Conservation (phyloP, 441 rosid species). For the Dalechampia spathulata region DNA sequence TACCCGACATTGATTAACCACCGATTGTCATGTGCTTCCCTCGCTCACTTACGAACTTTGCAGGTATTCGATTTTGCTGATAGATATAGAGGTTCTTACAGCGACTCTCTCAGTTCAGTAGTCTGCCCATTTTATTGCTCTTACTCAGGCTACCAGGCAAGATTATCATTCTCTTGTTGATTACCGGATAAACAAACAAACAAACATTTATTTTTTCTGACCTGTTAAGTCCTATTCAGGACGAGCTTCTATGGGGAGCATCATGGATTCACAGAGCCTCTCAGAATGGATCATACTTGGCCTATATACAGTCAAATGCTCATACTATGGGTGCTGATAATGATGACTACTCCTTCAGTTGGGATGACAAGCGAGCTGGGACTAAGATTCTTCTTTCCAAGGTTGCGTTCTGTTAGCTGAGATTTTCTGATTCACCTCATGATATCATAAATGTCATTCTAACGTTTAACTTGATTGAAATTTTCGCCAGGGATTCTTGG, state of each 20-base stretch:
- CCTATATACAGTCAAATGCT: constrained; percentile 58
- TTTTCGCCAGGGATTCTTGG: constrained; percentile 50
- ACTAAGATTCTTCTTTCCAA: constrained; percentile 67
- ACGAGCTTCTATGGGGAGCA: constrained; percentile 92
- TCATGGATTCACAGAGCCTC: constrained; percentile 90
- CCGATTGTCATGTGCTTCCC: neutral
- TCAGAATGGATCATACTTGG: constrained; percentile 37
- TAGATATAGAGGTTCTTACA: constrained; percentile 52
- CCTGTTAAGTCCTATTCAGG: constrained; percentile 26
- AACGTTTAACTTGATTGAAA: neutral
- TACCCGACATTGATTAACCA: neutral
- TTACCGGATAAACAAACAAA: no score
- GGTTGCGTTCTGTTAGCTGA: constrained; percentile 24
- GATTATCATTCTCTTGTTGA: neutral
- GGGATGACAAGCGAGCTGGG: constrained; percentile 84
- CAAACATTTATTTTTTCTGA: neutral
- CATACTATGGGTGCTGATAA: constrained; percentile 51
- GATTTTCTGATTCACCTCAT: neutral
- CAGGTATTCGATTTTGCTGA: constrained; percentile 65
- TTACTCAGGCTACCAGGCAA: constrained; percentile 56
- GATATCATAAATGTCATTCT: neutral
- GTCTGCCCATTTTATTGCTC: constrained; percentile 84
- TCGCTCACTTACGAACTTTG: neutral
- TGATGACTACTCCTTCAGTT: constrained; percentile 64
- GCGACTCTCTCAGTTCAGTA: constrained; percentile 49